These are phyloP conservation scores for Diplodia seriata DNA, from an alignment of 2,329 filamentous ascomycete genomes.

Conservation along the genomic window DNA sequence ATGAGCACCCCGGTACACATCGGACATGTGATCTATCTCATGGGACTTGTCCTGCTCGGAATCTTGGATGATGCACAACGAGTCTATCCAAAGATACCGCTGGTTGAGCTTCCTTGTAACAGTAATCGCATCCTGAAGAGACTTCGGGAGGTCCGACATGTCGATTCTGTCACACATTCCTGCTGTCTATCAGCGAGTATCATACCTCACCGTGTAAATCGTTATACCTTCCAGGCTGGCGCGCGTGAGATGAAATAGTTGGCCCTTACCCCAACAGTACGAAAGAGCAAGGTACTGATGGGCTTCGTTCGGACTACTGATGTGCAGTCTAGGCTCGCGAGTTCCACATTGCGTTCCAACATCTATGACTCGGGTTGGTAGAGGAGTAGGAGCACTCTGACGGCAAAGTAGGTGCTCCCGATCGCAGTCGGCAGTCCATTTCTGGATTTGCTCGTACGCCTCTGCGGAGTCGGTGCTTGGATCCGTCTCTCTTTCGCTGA, in stretches of 20 bases:
- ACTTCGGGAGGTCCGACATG: not conserved
- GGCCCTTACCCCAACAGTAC: not conserved
- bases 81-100: not conserved
- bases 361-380: slow-evolving; percentile 7
- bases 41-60: not conserved
- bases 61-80: not conserved
- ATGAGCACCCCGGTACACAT: not conserved
- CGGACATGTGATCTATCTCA: not conserved
- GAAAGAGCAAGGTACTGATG: not conserved
- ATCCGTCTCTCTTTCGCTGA: not conserved
- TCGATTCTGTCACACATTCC: not conserved
- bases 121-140: not conserved
- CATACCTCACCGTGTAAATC: not conserved
- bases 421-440: not conserved
- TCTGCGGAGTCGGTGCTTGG: not conserved
- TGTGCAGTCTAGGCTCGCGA: not conserved
- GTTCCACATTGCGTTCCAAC: not conserved
- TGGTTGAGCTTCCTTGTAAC: not conserved
- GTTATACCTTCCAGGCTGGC: not conserved
- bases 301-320: not conserved
- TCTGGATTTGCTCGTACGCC: not conserved
- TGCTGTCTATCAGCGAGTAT: not conserved
- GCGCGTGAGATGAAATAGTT: not conserved
- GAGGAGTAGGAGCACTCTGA: too few relatives aligned
- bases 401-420: not conserved